phyloP scores from a whole-genome alignment of 2,329 filamentous ascomycete species.

The Fusarium pseudocircinatum region DNA sequence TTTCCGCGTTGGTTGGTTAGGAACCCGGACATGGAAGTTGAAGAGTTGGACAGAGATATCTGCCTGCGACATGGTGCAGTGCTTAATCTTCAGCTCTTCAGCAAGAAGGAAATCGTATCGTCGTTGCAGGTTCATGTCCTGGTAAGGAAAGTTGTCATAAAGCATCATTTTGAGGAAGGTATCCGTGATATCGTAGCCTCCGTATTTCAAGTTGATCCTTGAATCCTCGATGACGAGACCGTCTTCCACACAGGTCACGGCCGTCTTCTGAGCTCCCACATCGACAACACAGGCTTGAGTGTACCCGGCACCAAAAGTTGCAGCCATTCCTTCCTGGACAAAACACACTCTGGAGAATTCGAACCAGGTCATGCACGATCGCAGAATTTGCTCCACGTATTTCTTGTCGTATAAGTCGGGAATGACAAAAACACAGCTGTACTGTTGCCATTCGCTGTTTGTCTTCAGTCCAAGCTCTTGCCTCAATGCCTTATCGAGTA shows the following conservation, averaged over 20 bases:
- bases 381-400: slow-evolving; percentile 85
- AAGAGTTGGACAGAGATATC: slow-evolving; percentile 88
- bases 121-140: slow-evolving; percentile 89
- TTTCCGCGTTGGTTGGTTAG: slow-evolving; percentile 88
- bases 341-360: slow-evolving; percentile 91
- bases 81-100: slow-evolving; percentile 94
- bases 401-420: slow-evolving; percentile 96
- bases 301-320: slow-evolving; percentile 94
- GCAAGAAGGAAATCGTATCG: slow-evolving; percentile 93
- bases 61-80: slow-evolving; percentile 89
- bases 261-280: slow-evolving; percentile 96
- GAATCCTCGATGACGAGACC: slow-evolving; percentile 96
- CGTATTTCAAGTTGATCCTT: slow-evolving; percentile 92
- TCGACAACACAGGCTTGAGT: slow-evolving; percentile 95
- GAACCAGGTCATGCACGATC: slow-evolving; percentile 88
- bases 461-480: slow-evolving; percentile 82
- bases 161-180: slow-evolving; percentile 98
- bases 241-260: slow-evolving; percentile 95
- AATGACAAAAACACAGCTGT: slow-evolving; percentile 96
- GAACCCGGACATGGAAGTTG: slow-evolving; percentile 90
- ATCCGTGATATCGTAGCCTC: slow-evolving; percentile 91
- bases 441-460: slow-evolving; percentile 85
- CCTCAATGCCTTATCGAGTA: slow-evolving; percentile 86
- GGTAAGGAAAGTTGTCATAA: slow-evolving; percentile 93
- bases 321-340: slow-evolving; percentile 94